These are phyloP conservation scores for Acanthamoeba triangularis DNA, from an alignment of 208 protist species.

Conservation along the genomic window DNA sequence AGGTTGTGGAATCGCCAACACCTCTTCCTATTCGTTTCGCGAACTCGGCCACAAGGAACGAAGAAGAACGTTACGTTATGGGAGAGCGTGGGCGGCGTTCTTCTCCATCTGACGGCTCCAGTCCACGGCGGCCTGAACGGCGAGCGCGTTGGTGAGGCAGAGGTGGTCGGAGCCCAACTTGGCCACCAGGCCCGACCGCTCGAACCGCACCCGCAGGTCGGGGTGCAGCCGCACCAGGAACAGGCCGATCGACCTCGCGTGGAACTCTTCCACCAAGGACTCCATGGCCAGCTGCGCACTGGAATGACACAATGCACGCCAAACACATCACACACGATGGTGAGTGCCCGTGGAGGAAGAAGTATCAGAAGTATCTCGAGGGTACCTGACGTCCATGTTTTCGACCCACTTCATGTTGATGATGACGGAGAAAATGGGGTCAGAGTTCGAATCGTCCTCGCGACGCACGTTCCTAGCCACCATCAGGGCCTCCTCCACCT, in stretches of 20 bases:
- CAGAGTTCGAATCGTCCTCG: too few species aligned
- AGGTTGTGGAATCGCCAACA: too few species aligned
- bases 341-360: background rate
- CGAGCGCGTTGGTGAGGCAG: background rate
- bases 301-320: too few species aligned
- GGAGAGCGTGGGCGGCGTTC: too few species aligned
- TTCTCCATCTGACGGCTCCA: background rate
- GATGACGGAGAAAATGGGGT: background rate
- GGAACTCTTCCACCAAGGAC: background rate
- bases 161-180: background rate
- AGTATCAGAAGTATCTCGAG: too few species aligned
- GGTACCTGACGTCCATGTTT: constrained; percentile 36
- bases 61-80: too few species aligned
- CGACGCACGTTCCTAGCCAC: background rate
- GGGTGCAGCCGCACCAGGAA: background rate
- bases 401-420: constrained; percentile 54
- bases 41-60: too few species aligned
- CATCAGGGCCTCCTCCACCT: background rate
- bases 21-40: too few species aligned
- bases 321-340: background rate
- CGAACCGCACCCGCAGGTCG: constrained; percentile 1
- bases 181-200: constrained; percentile 4
- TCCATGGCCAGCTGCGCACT: constrained; percentile 7
- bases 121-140: background rate
- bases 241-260: background rate